Evolutionary conservation across 106 monocot genomes (phyloP).

Genomic region (Dioscorea alata): DNA sequence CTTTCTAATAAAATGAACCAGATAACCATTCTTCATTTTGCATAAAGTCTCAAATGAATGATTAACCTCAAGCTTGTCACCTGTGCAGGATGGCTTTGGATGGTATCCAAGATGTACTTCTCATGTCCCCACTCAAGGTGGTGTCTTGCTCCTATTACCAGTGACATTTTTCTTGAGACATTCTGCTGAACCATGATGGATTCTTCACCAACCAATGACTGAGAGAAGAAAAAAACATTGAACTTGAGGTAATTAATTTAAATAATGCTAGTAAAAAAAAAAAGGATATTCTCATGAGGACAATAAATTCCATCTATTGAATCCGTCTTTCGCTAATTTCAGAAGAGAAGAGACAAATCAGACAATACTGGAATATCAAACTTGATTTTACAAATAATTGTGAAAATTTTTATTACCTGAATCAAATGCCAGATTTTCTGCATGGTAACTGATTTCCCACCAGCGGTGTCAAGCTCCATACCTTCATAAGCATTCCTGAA

Average conservation of each 20-base stretch:
- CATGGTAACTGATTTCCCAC: constrained; percentile 79
- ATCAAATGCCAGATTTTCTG: constrained; percentile 97
- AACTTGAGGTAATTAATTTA: not conserved
- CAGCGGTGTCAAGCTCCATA: constrained; percentile 44
- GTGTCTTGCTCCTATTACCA: constrained; percentile 83
- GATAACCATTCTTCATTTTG: too few relatives aligned
- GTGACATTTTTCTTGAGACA: constrained; percentile 76
- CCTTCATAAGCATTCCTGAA: constrained; percentile 79
- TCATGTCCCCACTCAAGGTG: constrained; percentile 99
- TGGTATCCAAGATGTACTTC: constrained; percentile 83
- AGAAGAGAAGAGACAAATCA: not conserved
- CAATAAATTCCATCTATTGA: not conserved
- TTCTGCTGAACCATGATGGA: constrained; percentile 33
- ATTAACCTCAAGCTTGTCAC: constrained; percentile 23
- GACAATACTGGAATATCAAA: not conserved
- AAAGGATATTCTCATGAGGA: not conserved
- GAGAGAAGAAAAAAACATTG: constrained; percentile 7
- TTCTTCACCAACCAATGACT: constrained; percentile 73
- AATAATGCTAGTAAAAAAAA: not conserved
- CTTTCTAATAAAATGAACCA: too few relatives aligned
- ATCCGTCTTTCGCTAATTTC: not conserved
- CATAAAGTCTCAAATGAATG: too few relatives aligned
- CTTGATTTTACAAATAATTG: not conserved
- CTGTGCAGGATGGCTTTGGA: constrained; percentile 81
- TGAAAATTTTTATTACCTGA: constrained; percentile 43